A percentile compares a stretch with the other conserved stretches of the same genome.
Conservation (phyloP, 371 early-diverging fungal genomes). For the Enteropsectra breve region DNA sequence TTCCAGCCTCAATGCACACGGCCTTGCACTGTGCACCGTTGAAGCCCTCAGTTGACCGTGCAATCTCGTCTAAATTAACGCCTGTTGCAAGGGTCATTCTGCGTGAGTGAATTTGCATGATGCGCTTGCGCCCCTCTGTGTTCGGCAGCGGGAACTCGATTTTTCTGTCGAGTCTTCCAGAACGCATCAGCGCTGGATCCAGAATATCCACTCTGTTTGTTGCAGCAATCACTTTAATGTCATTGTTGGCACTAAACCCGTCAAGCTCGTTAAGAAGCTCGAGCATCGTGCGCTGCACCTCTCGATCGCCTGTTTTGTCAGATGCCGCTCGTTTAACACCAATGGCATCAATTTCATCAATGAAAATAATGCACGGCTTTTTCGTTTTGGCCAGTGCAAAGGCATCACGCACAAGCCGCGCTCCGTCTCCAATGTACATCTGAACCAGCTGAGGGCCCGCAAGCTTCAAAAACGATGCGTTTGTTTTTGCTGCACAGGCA, state of each 20-base stretch:
- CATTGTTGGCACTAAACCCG: conserved; percentile 85
- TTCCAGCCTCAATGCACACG: conserved; percentile 96
- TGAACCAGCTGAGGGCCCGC: conserved; percentile 95
- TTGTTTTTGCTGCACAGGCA: conserved; percentile 91
- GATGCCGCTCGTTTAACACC: conserved; percentile 95
- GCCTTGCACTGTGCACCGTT: conserved; percentile 99
- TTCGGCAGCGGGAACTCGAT: conserved; percentile 98
- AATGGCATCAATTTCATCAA: conserved; percentile 98
- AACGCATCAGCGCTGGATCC: conserved; percentile 94
- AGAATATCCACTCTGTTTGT: conserved; percentile 99
- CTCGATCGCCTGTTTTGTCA: conserved; percentile 94
- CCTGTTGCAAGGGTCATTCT: conserved; percentile 89
- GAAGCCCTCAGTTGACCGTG: conserved; percentile 92
- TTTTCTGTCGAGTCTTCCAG: conserved; percentile 96
- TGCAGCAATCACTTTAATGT: conserved; percentile 99
- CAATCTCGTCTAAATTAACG: conserved; percentile 95
- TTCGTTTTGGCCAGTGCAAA: conserved; percentile 95
- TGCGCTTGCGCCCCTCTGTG: conserved; percentile 89
- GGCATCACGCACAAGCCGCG: conserved; percentile 91
- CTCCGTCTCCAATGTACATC: conserved; percentile 99
- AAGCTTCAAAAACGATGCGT: conserved; percentile 83
- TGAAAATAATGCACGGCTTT: conserved; percentile 96
- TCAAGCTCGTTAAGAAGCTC: conserved; percentile 97
- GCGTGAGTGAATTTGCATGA: conserved; percentile 94
- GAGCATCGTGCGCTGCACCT: conserved; percentile 98